Evolutionary conservation across 352 stramenopile genomes (phyloP), one percentile per base, ranked within the genome.

Genomic region (Phytophthora pini): DNA sequence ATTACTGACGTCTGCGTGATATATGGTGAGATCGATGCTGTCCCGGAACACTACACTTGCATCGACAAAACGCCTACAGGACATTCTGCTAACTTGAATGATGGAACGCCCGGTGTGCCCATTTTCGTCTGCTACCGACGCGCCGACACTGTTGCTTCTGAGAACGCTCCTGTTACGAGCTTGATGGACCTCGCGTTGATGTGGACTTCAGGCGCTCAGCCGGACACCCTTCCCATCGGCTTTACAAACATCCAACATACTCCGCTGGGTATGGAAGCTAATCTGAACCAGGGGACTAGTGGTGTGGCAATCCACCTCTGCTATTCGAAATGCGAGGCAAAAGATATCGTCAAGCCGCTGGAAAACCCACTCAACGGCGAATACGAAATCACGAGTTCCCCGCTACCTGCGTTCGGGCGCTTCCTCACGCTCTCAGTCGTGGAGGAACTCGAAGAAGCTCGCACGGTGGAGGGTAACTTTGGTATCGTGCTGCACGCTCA

Each of bases 181-280:
- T 57, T 94, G 34, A 90, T 94, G 79, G 84, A 94, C 54, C 45
- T 95, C 15, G 60, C 77, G 11, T 72, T 93, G 12, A 88, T 94
- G 77, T 93, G 85, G 83, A 90, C 87, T 13, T 92, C 85, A 4
- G 84, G 84, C 0, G 60, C 70, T 0, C 74, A 89, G 57, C 72
- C 73, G 1, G 86, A 95, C 41, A 63, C 80, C 7, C 53, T 94
- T 15, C 86, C 88, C 1, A 54, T 49, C 1, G 84, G 86, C 9
- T 96, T 92, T 57, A 91, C 78, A 9, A 96, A 96, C 55, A 84
- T 96, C 34, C 79, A 89, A 53, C 86, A 96, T 43, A 96, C 88
- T 2, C 88, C 88, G 40, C 70, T 96, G 0, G 88, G 88, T 7
- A 95, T 96, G 87, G 86, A 94, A 29, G 88, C 88, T 6, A 95